These are phyloP conservation scores for Sphagnum magellanicum DNA, from an alignment of 228 moss, liverwort and hornwort species.

Conservation along the genomic window DNA sequence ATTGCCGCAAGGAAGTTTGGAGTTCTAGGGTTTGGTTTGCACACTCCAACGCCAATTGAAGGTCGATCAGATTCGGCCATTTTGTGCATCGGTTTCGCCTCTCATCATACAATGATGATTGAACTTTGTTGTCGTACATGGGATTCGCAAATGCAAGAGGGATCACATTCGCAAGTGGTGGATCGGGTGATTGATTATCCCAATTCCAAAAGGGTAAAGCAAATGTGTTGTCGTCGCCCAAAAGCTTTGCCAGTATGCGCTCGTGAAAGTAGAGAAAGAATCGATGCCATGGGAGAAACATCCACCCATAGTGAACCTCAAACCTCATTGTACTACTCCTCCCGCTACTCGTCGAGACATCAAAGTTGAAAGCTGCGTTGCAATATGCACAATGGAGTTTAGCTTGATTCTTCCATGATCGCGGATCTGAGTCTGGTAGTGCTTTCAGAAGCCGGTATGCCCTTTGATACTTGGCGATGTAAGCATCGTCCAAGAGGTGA, in stretches of 20 bases:
- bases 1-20: slow-evolving; percentile 5
- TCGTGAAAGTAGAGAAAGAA: slow-evolving; percentile 23
- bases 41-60: neutral
- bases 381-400: slow-evolving; percentile 41
- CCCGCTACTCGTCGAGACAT: slow-evolving; percentile 1
- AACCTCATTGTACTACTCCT: too few relatives aligned
- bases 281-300: slow-evolving; percentile 3
- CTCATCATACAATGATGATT: slow-evolving; percentile 14
- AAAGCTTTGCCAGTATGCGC: slow-evolving; percentile 13
- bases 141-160: slow-evolving; percentile 8
- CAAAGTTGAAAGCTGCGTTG: slow-evolving; percentile 26
- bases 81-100: slow-evolving; percentile 11
- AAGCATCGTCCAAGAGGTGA: slow-evolving; percentile 29
- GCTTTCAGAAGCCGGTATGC: slow-evolving; percentile 29
- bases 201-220: slow-evolving; percentile 37
- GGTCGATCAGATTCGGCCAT: slow-evolving; percentile 13
- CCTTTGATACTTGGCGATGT: slow-evolving; percentile 35
- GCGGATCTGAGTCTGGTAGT: slow-evolving; percentile 32
- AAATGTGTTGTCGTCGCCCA: slow-evolving; percentile 10
- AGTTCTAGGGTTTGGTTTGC: slow-evolving; percentile 5
- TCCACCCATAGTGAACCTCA: slow-evolving; percentile 15
- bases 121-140: neutral
- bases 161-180: slow-evolving; percentile 17
- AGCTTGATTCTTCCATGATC: slow-evolving; percentile 26
- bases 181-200: neutral